Percentiles rank a stretch among this genome's conserved stretches.
phyloP scores from a whole-genome alignment of 495 filamentous ascomycete genomes.

The Hyaloscypha variabilis region DNA sequence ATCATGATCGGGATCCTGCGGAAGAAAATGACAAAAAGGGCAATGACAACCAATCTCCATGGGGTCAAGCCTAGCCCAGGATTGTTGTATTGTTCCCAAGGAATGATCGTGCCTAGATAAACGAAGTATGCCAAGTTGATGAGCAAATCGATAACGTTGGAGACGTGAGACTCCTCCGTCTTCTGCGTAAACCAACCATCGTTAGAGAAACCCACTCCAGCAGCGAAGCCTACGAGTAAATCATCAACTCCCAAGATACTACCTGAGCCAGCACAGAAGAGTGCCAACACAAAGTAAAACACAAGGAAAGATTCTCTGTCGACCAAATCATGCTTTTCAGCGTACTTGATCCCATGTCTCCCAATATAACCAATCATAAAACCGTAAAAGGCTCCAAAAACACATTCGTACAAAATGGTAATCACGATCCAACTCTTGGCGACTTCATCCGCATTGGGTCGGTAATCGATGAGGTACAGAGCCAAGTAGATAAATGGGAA shows the following conservation, averaged over 20 bases:
- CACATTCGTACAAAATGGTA: conserved; percentile 94
- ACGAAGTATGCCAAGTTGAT: conserved; percentile 98
- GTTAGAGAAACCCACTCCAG: conserved; percentile 96
- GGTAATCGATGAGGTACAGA: conserved; percentile 83
- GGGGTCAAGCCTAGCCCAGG: conserved; percentile 70
- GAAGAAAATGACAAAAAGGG: conserved; percentile 91
- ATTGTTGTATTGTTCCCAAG: conserved; percentile 86
- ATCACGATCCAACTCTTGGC: conserved; percentile 86
- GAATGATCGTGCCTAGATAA: conserved; percentile 95
- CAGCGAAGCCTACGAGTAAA: conserved; percentile 92
- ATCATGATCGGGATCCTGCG: conserved; percentile 97
- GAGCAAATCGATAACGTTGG: conserved; percentile 97
- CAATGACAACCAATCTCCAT: conserved; percentile 89
- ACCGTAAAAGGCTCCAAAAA: conserved; percentile 89
- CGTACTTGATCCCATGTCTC: conserved; percentile 86
- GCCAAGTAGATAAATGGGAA: conserved; percentile 97
- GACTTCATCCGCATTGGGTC: conserved; percentile 66
- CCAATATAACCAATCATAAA: conserved; percentile 86
- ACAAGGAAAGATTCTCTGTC: conserved; percentile 97
- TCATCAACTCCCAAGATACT: conserved; percentile 93
- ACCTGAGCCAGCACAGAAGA: conserved; percentile 95
- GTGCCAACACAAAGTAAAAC: conserved; percentile 96
- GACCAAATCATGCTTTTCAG: conserved; percentile 83
- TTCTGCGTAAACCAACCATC: conserved; percentile 99
- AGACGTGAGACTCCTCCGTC: conserved; percentile 97